Base-by-base conservation (phyloP, 371 early-diverging fungal species). In the Actinomucor elegans region DNA sequence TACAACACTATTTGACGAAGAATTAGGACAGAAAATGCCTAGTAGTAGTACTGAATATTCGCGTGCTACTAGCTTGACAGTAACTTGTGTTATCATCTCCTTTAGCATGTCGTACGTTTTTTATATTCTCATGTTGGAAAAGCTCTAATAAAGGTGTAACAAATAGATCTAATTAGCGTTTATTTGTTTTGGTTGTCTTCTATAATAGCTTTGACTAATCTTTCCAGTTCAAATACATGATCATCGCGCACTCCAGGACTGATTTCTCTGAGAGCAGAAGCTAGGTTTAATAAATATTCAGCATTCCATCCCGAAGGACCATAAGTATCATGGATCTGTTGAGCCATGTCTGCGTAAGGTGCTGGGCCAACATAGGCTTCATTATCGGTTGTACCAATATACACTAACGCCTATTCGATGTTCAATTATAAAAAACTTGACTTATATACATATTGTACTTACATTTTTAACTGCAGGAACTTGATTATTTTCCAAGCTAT, bases 341-440 rank as follows among this genome's bases (percentile, higher is more conserved):
- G 27, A 0, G 94, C 93, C 35, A 96, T 85, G 0, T 62, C 63
- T n/a, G 83, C 79, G n/a, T 76, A 41, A 3, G 85, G 70, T 24
- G 86, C 84, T 2, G 89, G 88, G 1, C 96, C 94, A 2, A 89
- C 81, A 66, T 92, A 95, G 9, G 87, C 85, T 40, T 87, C 86
- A 63, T 96, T 95, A 23, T 79, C 67, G 7, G 86, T 84, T 1
- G 88, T 86, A 17, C 86, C 96, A 44, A 96, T 87, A 64, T 94
- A 96, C 8, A 92, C 88, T 48, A 90, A 59, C 0, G 91, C 94
- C 71, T 80, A 57, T 8, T 79, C n/a, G n/a, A n/a, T n/a, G n/a
- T 69, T 54, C 73, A 67, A 9, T 28, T 28, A 18, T n/a, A 42
- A 36, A 10, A 32, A 35, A 29, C 1, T 15, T 11, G 34, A 12